phyloP scores from a whole-genome alignment of 2,329 filamentous ascomycete species.

The Diaporthe capsici region DNA sequence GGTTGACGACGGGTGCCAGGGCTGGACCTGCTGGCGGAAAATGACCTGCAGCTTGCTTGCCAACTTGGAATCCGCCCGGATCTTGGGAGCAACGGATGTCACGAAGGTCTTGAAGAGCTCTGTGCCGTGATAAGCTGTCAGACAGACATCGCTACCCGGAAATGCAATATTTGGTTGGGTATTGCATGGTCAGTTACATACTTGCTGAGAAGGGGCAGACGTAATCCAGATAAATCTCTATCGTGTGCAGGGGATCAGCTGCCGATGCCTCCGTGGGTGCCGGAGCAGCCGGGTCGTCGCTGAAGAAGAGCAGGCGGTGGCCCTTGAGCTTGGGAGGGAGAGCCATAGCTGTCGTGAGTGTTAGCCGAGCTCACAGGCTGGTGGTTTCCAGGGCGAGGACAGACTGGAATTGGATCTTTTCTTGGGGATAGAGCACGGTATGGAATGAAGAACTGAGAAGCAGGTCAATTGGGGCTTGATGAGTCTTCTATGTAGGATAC shows the following conservation, averaged over 20 bases:
- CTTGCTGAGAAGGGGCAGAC: slow-evolving; percentile 81
- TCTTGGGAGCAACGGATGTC: slow-evolving; percentile 72
- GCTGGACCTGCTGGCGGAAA: slow-evolving; percentile 93
- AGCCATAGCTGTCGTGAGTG: slow-evolving; percentile 67
- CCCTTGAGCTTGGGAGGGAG: slow-evolving; percentile 83
- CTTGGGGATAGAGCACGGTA: not conserved
- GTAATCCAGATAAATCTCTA: slow-evolving; percentile 86
- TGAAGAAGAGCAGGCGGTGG: slow-evolving; percentile 72
- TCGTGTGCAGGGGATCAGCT: slow-evolving; percentile 65
- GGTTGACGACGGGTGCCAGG: slow-evolving; percentile 92
- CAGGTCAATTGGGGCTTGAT: slow-evolving; percentile 6
- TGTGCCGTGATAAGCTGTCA: slow-evolving; percentile 33
- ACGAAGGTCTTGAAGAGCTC: slow-evolving; percentile 83
- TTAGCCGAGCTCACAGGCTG: slow-evolving; percentile 5
- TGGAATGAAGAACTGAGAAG: not conserved
- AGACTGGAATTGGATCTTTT: slow-evolving; percentile 27
- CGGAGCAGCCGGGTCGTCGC: slow-evolving; percentile 50
- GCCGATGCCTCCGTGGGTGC: slow-evolving; percentile 53
- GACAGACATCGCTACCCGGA: not conserved
- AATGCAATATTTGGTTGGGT: not conserved
- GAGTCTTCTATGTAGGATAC: not conserved
- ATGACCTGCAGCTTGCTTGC: slow-evolving; percentile 77
- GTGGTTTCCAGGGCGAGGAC: not conserved
- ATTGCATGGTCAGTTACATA: slow-evolving; percentile 29
- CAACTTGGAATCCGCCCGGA: slow-evolving; percentile 72